These are phyloP conservation scores for Paecilomyces sp. DNA, from an alignment of 2,329 filamentous ascomycete genomes.

Conservation along the genomic window DNA sequence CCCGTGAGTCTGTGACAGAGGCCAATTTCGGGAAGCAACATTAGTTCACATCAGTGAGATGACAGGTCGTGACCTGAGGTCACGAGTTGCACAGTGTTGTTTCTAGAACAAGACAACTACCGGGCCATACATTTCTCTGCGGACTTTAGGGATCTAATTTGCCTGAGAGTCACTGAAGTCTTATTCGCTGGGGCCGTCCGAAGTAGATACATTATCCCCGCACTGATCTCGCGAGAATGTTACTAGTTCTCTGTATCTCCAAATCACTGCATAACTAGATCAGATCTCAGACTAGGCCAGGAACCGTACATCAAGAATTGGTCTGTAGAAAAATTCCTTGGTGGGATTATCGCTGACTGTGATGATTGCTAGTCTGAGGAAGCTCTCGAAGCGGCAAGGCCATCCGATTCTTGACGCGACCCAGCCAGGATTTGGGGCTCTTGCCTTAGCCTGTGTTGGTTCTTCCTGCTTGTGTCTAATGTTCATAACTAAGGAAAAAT, in stretches of 20 bases:
- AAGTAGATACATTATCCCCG: neutral
- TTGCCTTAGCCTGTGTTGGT: neutral
- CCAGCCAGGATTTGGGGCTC: neutral
- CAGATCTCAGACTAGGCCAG: neutral
- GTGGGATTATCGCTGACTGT: neutral
- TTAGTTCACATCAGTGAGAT: neutral
- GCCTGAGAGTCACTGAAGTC: neutral
- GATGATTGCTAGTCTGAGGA: neutral
- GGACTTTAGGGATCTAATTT: neutral
- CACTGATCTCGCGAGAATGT: neutral
- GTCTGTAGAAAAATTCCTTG: too few species aligned
- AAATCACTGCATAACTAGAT: neutral
- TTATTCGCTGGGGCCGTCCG: neutral
- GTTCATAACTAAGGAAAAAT: neutral
- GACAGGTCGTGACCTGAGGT: neutral
- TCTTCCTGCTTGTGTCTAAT: neutral
- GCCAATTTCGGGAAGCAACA: neutral
- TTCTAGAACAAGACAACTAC: neutral
- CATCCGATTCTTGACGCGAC: neutral
- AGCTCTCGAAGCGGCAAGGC: too few species aligned
- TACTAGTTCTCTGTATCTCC: neutral
- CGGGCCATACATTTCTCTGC: neutral
- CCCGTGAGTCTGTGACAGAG: neutral
- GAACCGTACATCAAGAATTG: neutral
- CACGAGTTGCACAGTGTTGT: neutral